Percentiles rank a stretch among this genome's conserved stretches.
Conservation (phyloP, 176 grass and related monocot genomes). For the Ampelocalamus luodianensis region DNA sequence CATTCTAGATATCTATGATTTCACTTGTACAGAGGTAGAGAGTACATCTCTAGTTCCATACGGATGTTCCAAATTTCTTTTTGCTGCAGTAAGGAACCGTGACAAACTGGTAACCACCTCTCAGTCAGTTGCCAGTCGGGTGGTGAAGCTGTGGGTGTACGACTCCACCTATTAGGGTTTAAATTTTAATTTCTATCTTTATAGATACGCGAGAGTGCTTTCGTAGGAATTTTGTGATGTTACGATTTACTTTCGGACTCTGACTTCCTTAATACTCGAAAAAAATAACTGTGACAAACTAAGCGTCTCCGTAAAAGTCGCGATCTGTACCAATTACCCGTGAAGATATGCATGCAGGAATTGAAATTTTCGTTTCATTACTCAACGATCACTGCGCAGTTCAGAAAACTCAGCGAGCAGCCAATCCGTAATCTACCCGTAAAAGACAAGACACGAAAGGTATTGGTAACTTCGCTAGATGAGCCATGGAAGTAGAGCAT, state of each 20-base stretch:
- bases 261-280: too few relatives aligned
- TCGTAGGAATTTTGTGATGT: too few relatives aligned
- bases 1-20: neutral
- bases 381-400: neutral
- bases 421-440: neutral
- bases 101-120: neutral
- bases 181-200: too few relatives aligned
- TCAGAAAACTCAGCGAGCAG: neutral
- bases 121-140: too few relatives aligned
- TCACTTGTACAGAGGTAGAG: neutral
- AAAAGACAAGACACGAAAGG: neutral
- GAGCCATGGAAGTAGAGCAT: neutral
- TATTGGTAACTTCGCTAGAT: neutral
- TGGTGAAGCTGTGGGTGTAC: too few relatives aligned
- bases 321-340: neutral
- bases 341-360: neutral
- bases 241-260: too few relatives aligned
- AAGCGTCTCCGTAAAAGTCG: neutral
- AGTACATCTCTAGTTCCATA: neutral
- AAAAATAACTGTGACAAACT: neutral
- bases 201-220: too few relatives aligned
- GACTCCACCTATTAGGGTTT: too few relatives aligned
- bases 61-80: too few relatives aligned
- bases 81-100: neutral
- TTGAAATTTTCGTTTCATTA: neutral